Conservation (phyloP, 371 early-diverging fungal genomes). For the Mortierella sp. region DNA sequence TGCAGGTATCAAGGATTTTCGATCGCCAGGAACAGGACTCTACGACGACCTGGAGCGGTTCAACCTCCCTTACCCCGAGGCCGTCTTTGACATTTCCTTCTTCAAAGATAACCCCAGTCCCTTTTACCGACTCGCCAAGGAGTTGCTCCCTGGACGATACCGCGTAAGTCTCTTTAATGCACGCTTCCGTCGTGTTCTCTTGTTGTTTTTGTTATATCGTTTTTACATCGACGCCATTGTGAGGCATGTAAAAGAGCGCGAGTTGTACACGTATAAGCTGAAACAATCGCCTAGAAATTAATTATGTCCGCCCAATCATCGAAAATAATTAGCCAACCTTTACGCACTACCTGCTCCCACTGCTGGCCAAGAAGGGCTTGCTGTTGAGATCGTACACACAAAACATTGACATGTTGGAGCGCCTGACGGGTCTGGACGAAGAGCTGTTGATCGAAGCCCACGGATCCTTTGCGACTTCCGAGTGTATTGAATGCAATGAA, state of each 20-base stretch:
- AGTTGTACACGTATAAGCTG: too few relatives aligned
- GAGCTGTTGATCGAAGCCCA: conserved; percentile 92
- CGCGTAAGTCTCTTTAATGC: conserved; percentile 46
- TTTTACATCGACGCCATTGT: neutral
- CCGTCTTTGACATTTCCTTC: conserved; percentile 94
- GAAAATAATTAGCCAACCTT: conserved; percentile 75
- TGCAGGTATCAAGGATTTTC: conserved; percentile 94
- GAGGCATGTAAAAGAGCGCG: neutral
- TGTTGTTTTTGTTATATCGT: neutral
- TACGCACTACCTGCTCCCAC: conserved; percentile 88
- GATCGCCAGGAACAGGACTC: conserved; percentile 93
- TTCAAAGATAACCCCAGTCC: conserved; percentile 89
- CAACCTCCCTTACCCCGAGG: conserved; percentile 93
- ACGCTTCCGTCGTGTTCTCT: neutral
- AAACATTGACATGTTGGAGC: conserved; percentile 97
- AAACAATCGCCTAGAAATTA: neutral
- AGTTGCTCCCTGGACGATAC: conserved; percentile 90
- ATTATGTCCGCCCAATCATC: neutral
- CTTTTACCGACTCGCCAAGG: conserved; percentile 92
- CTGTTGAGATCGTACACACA: conserved; percentile 93
- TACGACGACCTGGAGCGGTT: conserved; percentile 92
- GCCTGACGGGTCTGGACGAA: conserved; percentile 81
- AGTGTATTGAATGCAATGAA: conserved; percentile 74
- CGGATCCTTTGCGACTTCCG: conserved; percentile 90
- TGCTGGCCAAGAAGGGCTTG: conserved; percentile 81